Percentiles rank a stretch among this genome's conserved stretches.
Conservation (phyloP, 2,329 filamentous ascomycete species). For the Sporothrix sp. region DNA sequence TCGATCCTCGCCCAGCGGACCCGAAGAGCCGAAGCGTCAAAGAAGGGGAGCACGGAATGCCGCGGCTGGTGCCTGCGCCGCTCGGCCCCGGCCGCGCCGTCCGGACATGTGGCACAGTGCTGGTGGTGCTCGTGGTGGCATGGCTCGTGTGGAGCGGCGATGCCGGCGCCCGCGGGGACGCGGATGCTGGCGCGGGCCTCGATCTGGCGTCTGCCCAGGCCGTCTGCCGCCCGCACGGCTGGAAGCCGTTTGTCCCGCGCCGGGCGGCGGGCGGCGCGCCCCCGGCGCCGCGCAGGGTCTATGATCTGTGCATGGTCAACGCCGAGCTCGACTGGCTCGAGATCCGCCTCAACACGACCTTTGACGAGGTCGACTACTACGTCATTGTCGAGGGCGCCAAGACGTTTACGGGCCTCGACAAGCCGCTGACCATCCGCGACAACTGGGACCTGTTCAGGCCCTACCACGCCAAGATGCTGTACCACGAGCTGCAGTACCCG, state of each 20-base stretch:
- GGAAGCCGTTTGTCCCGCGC: conserved; percentile 25
- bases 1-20: too few species aligned
- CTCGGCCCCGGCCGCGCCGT: conserved; percentile 4
- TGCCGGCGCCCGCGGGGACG: background rate
- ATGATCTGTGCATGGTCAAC: conserved; percentile 54
- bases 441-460: conserved; percentile 42
- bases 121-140: conserved; percentile 1
- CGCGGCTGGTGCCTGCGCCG: background rate
- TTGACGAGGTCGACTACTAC: conserved; percentile 53
- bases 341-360: conserved; percentile 49
- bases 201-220: background rate
- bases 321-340: conserved; percentile 57
- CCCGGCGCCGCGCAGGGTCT: conserved; percentile 37
- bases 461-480: conserved; percentile 52
- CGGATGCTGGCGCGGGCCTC: too few species aligned
- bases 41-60: background rate
- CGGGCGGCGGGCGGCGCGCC: background rate
- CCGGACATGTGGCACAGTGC: background rate
- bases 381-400: conserved; percentile 49
- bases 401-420: conserved; percentile 48
- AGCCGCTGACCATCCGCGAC: conserved; percentile 43
- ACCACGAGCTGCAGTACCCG: conserved; percentile 42
- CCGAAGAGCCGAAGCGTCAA: too few species aligned
- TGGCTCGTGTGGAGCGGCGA: conserved; percentile 3
- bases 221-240: conserved; percentile 31